Evolutionary conservation across 148 eudicot genomes (phyloP), one percentile per base, ranked within the genome.

Genomic region (Gaultheria prostrata): DNA sequence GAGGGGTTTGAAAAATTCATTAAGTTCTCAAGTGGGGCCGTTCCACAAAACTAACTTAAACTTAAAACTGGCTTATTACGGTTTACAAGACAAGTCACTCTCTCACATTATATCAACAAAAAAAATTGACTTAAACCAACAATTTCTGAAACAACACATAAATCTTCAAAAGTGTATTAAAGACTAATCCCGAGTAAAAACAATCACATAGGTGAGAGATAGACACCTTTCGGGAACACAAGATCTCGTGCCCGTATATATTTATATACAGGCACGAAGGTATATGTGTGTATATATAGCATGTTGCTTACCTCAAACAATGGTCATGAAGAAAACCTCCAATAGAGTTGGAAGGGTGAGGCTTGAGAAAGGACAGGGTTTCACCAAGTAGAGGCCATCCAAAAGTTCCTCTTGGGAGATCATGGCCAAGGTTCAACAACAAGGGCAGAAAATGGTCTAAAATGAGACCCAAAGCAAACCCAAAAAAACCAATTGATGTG

Each of bases 351-450:
- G 94, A 90, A 81, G 94, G 88, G 74, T 92, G 94, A 88, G 92
- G 91, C 83, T 89, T 90, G 76, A 92, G 85, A 83, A 90, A 90
- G 28, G 90, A 74, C 26, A 90, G 84, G 82, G 94, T 92, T 84
- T 92, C 94, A 50, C 94, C 94, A 82, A 92, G 83, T 46, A 92
- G 65, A 67, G 94, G 94, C 91, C 90, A 90, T 20, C 94, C 92
- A 88, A 92, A 90, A n/a, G 89, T 48, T 8, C 94, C 94, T 77
- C 77, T 83, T 28, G 94, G 94, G 54, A 89, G 78, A 84, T 39
- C 43, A 39, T 20, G 81, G 32, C 88, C 88, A 84, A 76, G 59
- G 43, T 85, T 82, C 78, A 82, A 71, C 69, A 88, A 78, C 88
- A 92, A 85, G 30, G 91, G 94, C 35, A 85, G 75, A 79, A 90